Conservation (phyloP, 768 basidiomycete species). For the Suillus paluster region DNA sequence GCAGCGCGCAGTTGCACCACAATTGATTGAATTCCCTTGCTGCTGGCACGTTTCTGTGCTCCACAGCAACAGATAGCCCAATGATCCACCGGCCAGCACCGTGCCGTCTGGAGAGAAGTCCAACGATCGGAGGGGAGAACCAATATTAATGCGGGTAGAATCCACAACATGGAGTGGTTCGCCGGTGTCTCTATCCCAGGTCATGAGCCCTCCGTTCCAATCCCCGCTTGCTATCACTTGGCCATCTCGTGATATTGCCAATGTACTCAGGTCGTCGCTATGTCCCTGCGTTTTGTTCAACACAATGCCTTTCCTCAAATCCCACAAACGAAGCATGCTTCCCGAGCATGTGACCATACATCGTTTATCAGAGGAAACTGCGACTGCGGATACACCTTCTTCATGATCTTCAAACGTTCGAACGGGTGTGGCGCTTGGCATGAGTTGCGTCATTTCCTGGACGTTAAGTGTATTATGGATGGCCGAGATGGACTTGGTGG, state of each 20-base stretch:
- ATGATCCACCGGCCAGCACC: too few relatives aligned
- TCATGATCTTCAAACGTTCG: not conserved
- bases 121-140: too few relatives aligned
- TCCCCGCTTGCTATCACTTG: not conserved
- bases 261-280: not conserved
- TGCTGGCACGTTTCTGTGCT: too few relatives aligned
- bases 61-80: too few relatives aligned
- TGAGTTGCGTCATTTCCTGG: not conserved
- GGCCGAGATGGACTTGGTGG: not conserved
- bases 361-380: not conserved
- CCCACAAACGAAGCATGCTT: not conserved
- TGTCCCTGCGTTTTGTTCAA: not conserved
- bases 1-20: too few relatives aligned
- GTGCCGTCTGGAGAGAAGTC: too few relatives aligned
- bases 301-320: not conserved
- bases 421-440: not conserved
- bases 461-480: too few relatives aligned
- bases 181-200: not conserved
- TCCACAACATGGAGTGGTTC: too few relatives aligned
- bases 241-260: not conserved
- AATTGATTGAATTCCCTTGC: too few relatives aligned
- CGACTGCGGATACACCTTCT: not conserved
- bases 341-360: not conserved
- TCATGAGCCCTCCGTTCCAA: not conserved
- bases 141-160: too few relatives aligned